Base-by-base conservation (phyloP, 768 basidiomycete genomes). In the Crassisporium funariophilum region DNA sequence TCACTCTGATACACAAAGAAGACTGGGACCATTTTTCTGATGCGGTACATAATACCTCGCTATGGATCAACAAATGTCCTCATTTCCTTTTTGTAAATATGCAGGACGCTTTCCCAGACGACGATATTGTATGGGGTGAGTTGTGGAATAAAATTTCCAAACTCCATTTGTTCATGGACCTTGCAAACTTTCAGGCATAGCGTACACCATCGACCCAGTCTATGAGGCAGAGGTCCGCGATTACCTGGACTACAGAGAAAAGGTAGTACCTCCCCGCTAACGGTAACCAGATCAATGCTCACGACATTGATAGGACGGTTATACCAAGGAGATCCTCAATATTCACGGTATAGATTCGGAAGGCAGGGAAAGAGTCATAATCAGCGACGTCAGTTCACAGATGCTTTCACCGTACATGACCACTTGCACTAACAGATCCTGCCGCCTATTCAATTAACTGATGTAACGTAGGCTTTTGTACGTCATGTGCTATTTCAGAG, bases 171-270 rank as follows among this genome's bases (percentile, higher is more conserved):
- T 25, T 33, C 27, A 19, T 19, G 24, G 7, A 35, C 35, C 25
- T 42, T 5, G 16, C 3, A 17, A 2, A 34, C 3, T 42, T 8
- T 11, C 53, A 91, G 90, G 93, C 3, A 69, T 94, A 4, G 91
- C 89, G 1, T 94, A 90, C 66, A 86, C 88, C 9, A 94, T 98
- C 62, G 90, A 95, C 53, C 84, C 88, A 0, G 72, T 63, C 9
- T 82, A 84, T 50, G 84, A 81, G 41, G 68, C 78, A 0, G 88
- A 93, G 66, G 92, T 94, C 6, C 77, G 85, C 40, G 86, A 84
- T 36, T 91, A 95, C 63, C 66, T 97, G 64, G 92, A 95, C 58
- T 83, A 90, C 61, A 76, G 92, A 49, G 92, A 94, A 72, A 91
- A 92, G 82, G 90, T 84, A 12, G 2, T 16, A 23, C 11, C 34